phyloP scores from a whole-genome alignment of 1,139 yeast species.

The Geotrichum australiense region DNA sequence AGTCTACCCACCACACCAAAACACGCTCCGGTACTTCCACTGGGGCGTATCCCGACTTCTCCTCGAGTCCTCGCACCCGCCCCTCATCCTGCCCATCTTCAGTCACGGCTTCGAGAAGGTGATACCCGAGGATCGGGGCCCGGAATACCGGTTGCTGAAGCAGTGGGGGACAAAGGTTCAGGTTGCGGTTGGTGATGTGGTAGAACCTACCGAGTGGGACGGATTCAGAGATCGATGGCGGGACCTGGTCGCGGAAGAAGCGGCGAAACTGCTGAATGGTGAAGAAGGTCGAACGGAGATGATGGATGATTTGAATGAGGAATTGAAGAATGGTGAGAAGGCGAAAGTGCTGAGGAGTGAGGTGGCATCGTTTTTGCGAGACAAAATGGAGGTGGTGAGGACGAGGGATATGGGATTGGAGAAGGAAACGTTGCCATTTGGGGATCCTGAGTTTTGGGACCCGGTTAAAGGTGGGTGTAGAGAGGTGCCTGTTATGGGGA shows the following conservation, averaged over 20 bases:
- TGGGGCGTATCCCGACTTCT: slow-evolving; percentile 91
- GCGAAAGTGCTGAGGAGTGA: slow-evolving; percentile 60
- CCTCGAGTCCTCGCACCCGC: slow-evolving; percentile 75
- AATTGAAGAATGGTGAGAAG: slow-evolving; percentile 53
- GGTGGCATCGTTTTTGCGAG: slow-evolving; percentile 63
- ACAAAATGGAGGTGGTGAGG: slow-evolving; percentile 55
- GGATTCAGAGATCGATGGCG: slow-evolving; percentile 64
- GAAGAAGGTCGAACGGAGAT: background rate
- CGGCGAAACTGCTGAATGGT: background rate
- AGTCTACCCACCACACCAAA: slow-evolving; percentile 64
- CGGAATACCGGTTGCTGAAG: slow-evolving; percentile 41
- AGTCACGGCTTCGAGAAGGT: slow-evolving; percentile 81
- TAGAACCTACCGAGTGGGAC: slow-evolving; percentile 56
- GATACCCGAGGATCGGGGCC: slow-evolving; percentile 60
- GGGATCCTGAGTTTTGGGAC: slow-evolving; percentile 65
- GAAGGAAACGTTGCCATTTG: slow-evolving; percentile 45
- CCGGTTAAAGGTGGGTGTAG: slow-evolving; percentile 15
- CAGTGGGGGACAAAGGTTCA: slow-evolving; percentile 50
- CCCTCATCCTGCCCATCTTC: slow-evolving; percentile 85
- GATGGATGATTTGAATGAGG: slow-evolving; percentile 49
- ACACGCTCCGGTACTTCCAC: slow-evolving; percentile 88
- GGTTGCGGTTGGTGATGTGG: slow-evolving; percentile 64
- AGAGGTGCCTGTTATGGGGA: slow-evolving; percentile 19
- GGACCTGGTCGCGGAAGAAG: slow-evolving; percentile 47
- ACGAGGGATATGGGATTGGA: slow-evolving; percentile 42